Percentiles rank a stretch among this genome's conserved stretches.
Evolutionary conservation across 768 basidiomycete genomes (phyloP).

Genomic region (Tricholoma saponaceum): DNA sequence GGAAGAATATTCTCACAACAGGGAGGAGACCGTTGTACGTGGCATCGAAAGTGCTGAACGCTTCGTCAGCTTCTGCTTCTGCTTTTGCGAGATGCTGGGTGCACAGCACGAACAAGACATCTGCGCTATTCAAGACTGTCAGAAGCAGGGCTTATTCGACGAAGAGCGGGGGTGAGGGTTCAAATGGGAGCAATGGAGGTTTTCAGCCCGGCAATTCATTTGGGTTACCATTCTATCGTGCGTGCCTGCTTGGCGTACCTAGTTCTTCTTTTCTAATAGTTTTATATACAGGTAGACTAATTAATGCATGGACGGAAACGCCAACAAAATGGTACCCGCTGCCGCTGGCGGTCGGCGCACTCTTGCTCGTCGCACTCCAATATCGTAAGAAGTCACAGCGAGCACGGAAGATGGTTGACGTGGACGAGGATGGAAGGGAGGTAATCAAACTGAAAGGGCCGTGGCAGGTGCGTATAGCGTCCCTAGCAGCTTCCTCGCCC

Average conservation of each 20-base stretch:
- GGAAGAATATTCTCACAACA: slow-evolving; percentile 46
- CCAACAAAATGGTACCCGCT: slow-evolving; percentile 96
- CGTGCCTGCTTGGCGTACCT: slow-evolving; percentile 16
- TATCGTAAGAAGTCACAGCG: slow-evolving; percentile 57
- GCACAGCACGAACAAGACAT: slow-evolving; percentile 49
- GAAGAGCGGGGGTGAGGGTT: slow-evolving; percentile 24
- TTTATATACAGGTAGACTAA: slow-evolving; percentile 47
- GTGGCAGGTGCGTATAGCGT: slow-evolving; percentile 69
- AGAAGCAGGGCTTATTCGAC: slow-evolving; percentile 39
- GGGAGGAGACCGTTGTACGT: slow-evolving; percentile 53
- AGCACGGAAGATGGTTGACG: slow-evolving; percentile 58
- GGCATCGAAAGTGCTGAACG: slow-evolving; percentile 52
- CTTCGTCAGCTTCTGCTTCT: slow-evolving; percentile 43
- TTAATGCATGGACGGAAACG: slow-evolving; percentile 79
- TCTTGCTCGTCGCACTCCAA: slow-evolving; percentile 78
- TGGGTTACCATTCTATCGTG: slow-evolving; percentile 50
- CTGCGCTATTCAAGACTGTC: slow-evolving; percentile 42
- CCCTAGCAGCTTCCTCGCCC: background rate
- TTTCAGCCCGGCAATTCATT: slow-evolving; percentile 17
- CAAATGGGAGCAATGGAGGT: slow-evolving; percentile 18
- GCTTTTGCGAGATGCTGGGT: slow-evolving; percentile 50
- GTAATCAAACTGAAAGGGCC: slow-evolving; percentile 81
- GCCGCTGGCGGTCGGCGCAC: slow-evolving; percentile 84
- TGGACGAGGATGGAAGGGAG: slow-evolving; percentile 83
- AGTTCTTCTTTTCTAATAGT: slow-evolving; percentile 4